Conservation (phyloP, 257 asterid species). For the Vinca minor region DNA sequence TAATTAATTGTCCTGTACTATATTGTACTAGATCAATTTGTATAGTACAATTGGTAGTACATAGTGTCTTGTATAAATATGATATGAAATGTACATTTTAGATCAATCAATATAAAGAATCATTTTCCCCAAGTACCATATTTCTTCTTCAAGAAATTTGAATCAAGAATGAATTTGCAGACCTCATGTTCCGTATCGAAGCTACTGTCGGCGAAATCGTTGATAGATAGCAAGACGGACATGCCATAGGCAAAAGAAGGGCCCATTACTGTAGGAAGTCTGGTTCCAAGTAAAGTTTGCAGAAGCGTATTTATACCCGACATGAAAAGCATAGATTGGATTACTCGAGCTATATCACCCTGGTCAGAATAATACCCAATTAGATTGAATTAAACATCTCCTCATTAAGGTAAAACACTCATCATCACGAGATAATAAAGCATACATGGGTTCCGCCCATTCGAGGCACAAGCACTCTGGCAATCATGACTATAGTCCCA, state of each 20-base stretch:
- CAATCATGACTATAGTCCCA: constrained; percentile 83
- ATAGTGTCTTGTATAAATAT: no score
- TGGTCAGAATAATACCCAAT: constrained; percentile 18
- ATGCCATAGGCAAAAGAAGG: constrained; percentile 80
- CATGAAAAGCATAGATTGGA: constrained; percentile 84
- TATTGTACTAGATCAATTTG: no score
- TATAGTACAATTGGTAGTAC: no score
- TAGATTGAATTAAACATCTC: neutral
- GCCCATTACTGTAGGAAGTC: constrained; percentile 97
- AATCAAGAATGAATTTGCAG: constrained; percentile 16
- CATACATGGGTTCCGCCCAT: constrained; percentile 93
- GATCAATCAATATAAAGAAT: no score
- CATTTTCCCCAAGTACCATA: no score
- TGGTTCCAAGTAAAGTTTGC: constrained; percentile 85
- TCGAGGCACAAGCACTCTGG: constrained; percentile 62
- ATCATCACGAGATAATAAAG: constrained; percentile 4
- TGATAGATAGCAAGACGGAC: constrained; percentile 59
- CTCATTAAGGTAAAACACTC: neutral
- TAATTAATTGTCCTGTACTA: no score
- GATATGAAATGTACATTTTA: no score
- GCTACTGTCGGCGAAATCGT: constrained; percentile 44
- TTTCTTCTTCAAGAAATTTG: no score
- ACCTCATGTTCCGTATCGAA: constrained; percentile 57
- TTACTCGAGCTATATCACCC: constrained; percentile 93
- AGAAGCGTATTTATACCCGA: constrained; percentile 82